These are phyloP conservation scores for Dictyostelium brefeldianum DNA, from an alignment of 78 protist genomes.

Conservation along the genomic window DNA sequence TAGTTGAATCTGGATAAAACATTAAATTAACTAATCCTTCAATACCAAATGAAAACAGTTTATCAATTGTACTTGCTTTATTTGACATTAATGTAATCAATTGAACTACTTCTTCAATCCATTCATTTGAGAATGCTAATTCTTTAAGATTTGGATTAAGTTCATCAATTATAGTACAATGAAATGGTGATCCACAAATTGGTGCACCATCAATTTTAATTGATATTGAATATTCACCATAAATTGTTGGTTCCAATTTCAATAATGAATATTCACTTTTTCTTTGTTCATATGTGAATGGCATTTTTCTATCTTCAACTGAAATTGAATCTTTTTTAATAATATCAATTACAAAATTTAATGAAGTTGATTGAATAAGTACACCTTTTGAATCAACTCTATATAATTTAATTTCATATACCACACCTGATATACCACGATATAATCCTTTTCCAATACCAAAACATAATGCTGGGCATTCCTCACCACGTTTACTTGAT, in stretches of 20 bases:
- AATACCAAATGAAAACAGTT: constrained; percentile 67
- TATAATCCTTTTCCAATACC: constrained; percentile 73
- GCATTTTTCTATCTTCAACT: constrained; percentile 44
- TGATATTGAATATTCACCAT: constrained; percentile 59
- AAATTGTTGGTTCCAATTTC: constrained; percentile 24
- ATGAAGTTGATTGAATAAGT: constrained; percentile 21
- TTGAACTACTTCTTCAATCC: constrained; percentile 66
- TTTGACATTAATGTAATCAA: constrained; percentile 51
- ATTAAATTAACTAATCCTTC: constrained; percentile 58
- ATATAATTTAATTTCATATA: constrained; percentile 64
- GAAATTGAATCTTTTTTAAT: constrained; percentile 10
- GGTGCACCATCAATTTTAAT: constrained; percentile 60
- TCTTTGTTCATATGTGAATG: constrained; percentile 62
- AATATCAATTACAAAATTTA: constrained; percentile 45
- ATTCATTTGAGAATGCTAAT: constrained; percentile 78
- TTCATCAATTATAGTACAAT: constrained; percentile 69
- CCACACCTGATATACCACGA: constrained; percentile 58
- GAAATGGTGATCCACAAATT: constrained; percentile 69
- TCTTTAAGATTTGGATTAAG: constrained; percentile 65
- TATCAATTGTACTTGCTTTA: constrained; percentile 47
- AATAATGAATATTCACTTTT: constrained; percentile 35
- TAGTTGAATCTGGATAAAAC: constrained; percentile 72
- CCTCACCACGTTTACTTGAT: constrained; percentile 5
- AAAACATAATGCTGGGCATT: constrained; percentile 58
- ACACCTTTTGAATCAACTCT: constrained; percentile 60